Conservation (phyloP, 2,329 filamentous ascomycete species). For the Cercospora beticola region DNA sequence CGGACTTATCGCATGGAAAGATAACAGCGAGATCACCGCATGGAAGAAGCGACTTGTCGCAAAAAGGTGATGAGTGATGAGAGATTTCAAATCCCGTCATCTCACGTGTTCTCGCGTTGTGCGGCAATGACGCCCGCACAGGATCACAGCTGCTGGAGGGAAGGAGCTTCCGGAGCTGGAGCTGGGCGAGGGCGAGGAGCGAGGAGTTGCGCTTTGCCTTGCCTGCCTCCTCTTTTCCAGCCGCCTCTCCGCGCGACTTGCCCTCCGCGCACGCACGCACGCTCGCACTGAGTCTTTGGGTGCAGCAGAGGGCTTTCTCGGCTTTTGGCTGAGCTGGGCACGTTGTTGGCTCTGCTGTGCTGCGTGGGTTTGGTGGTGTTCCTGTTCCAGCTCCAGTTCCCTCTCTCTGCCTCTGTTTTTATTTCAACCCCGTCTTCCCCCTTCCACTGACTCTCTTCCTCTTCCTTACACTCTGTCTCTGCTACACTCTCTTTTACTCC, state of each 20-base stretch:
- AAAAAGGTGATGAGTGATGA: neutral
- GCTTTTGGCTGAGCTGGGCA: neutral
- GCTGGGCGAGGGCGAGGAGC: neutral
- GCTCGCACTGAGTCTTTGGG: neutral
- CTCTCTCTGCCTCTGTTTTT: neutral
- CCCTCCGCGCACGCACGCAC: neutral
- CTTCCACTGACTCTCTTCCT: neutral
- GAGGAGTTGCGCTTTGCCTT: neutral
- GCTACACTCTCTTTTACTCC: neutral
- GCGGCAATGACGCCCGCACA: neutral
- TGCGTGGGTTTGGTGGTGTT: neutral
- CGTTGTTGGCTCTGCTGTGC: neutral
- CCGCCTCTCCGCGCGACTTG: neutral
- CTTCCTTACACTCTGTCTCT: neutral
- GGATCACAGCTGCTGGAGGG: neutral
- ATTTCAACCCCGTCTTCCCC: neutral
- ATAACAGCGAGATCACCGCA: neutral
- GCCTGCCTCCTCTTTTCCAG: constrained; percentile 4
- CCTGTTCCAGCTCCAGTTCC: neutral
- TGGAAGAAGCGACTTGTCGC: neutral
- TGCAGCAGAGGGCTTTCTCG: neutral
- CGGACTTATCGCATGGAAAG: neutral
- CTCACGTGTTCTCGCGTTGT: constrained; percentile 2
- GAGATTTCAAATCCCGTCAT: neutral
- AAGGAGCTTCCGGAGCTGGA: neutral